A percentile compares a stretch with the other conserved stretches of the same genome.
Evolutionary conservation across 192 early-diverging fungal species (phyloP).

Genomic region (Lobulomyces angularis): DNA sequence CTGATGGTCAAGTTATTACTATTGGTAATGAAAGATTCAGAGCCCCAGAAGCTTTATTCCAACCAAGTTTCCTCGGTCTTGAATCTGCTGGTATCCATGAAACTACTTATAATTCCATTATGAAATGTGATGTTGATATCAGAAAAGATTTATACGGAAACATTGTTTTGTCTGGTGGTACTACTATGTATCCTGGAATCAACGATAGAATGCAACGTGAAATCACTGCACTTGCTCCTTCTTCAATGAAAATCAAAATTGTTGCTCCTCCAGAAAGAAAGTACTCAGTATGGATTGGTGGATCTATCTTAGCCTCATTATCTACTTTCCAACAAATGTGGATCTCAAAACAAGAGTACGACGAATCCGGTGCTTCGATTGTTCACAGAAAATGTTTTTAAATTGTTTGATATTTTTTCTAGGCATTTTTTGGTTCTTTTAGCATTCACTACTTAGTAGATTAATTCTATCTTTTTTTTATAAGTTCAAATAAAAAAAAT

Average conservation of each 20-base stretch:
- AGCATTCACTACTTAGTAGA: too few species aligned
- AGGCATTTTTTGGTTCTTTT: too few species aligned
- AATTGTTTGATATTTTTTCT: conserved; percentile 10
- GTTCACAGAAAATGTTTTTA: conserved; percentile 98
- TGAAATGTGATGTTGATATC: conserved; percentile 95
- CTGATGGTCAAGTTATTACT: conserved; percentile 97
- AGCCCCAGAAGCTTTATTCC: conserved; percentile 95
- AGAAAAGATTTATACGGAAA: conserved; percentile 91
- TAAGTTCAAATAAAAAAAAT: too few species aligned
- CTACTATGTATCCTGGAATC: conserved; percentile 96
- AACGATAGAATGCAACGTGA: conserved; percentile 92
- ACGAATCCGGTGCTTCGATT: conserved; percentile 93
- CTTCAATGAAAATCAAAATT: conserved; percentile 95
- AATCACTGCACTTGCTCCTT: conserved; percentile 87
- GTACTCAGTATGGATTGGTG: conserved; percentile 99
- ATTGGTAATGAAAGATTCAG: conserved; percentile 97
- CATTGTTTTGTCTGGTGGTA: conserved; percentile 93
- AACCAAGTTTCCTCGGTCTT: conserved; percentile 82
- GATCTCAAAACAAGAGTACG: conserved; percentile 97
- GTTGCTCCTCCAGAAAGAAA: conserved; percentile 97
- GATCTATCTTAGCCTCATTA: conserved; percentile 90
- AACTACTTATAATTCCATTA: conserved; percentile 92
- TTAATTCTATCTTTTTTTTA: too few species aligned
- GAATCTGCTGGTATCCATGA: conserved; percentile 92
- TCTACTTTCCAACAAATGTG: conserved; percentile 99